Percentiles rank a stretch among this genome's conserved stretches.
Conservation (phyloP, 306 rosid genomes). For the Pterocarpus santalinus region DNA sequence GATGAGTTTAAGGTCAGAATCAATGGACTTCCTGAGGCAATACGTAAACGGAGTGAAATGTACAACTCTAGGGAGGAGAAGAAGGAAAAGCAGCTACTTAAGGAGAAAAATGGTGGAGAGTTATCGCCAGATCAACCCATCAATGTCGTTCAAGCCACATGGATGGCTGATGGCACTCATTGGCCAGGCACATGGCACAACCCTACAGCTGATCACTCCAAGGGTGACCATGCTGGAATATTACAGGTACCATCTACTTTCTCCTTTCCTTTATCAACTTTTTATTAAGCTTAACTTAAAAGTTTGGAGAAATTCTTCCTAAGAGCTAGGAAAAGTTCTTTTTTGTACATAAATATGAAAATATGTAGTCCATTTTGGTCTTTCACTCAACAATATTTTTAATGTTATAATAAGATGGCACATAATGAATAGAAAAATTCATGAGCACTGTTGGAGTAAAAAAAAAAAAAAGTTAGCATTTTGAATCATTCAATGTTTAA, state of each 20-base stretch:
- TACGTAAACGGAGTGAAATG: slow-evolving; percentile 59
- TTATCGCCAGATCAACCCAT: slow-evolving; percentile 46
- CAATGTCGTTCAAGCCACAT: slow-evolving; percentile 64
- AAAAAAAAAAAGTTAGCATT: too few species aligned
- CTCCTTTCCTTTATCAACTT: not conserved
- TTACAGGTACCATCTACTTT: slow-evolving; percentile 65
- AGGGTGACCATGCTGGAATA: slow-evolving; percentile 95
- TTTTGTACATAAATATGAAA: too few species aligned
- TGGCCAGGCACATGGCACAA: slow-evolving; percentile 87
- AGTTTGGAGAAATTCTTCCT: too few species aligned
- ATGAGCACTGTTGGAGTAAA: too few species aligned
- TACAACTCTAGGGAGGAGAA: slow-evolving; percentile 66
- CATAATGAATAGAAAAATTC: too few species aligned
- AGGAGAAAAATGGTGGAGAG: slow-evolving; percentile 67
- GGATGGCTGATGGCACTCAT: slow-evolving; percentile 96
- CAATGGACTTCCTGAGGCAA: slow-evolving; percentile 78
- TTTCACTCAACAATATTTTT: too few species aligned
- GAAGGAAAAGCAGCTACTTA: slow-evolving; percentile 63
- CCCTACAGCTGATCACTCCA: slow-evolving; percentile 66
- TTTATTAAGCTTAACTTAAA: too few species aligned
- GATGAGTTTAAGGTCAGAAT: slow-evolving; percentile 92
- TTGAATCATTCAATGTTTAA: too few species aligned
- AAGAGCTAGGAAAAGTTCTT: too few species aligned
- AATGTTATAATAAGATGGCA: too few species aligned
- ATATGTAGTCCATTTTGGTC: too few species aligned